Conservation (phyloP, 345 rosid genomes). For the Camelina neglecta region DNA sequence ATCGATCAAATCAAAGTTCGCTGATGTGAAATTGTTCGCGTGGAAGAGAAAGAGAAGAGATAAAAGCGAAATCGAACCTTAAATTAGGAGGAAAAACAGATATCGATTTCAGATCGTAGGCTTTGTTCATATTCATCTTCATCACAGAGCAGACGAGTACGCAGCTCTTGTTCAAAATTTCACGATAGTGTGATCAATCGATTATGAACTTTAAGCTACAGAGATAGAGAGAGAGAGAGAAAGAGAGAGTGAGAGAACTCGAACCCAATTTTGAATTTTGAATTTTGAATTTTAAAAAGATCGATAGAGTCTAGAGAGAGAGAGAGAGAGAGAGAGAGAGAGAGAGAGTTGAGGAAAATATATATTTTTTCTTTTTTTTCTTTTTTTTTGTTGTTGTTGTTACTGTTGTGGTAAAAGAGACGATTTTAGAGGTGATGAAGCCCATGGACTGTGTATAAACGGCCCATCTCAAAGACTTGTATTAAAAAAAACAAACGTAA, state of each 20-base stretch:
- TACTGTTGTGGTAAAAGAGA: not conserved
- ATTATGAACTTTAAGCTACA: not conserved
- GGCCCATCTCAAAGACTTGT: not conserved
- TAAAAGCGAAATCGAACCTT: conserved; percentile 53
- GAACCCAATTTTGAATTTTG: conserved; percentile 29
- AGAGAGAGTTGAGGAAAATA: not conserved
- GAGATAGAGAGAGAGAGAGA: not conserved
- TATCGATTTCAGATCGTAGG: conserved; percentile 83
- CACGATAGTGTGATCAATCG: not conserved
- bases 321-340: not conserved
- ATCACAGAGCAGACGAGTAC: conserved; percentile 33
- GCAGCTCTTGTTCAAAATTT: conserved; percentile 24
- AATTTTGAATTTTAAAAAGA: conserved; percentile 26
- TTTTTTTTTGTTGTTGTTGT: no score
- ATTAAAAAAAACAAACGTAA: not conserved
- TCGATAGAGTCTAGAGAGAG: not conserved
- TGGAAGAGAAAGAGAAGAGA: not conserved
- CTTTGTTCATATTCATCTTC: conserved; percentile 96
- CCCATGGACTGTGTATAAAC: not conserved
- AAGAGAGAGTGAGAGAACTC: conserved; percentile 10
- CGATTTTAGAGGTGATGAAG: not conserved
- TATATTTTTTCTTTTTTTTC: not conserved
- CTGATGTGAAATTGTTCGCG: not conserved
- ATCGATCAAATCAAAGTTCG: not conserved
- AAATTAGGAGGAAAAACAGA: conserved; percentile 87